These are phyloP conservation scores for Arabidopsis hybrid DNA, from an alignment of 441 rosid genomes.

Conservation along the genomic window DNA sequence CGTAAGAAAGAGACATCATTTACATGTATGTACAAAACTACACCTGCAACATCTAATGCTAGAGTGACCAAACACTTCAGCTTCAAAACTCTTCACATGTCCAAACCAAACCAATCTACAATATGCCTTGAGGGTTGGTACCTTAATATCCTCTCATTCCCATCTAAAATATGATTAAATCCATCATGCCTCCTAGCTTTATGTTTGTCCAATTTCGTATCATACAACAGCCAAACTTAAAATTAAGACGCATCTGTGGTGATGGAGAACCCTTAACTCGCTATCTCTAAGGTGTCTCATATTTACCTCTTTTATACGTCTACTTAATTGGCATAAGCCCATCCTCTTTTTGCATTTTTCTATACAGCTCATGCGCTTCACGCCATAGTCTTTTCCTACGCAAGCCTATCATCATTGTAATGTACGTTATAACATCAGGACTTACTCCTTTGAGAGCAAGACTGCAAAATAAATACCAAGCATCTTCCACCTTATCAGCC, in stretches of 20 bases:
- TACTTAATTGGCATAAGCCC: conserved; percentile 7
- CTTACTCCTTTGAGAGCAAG: background rate
- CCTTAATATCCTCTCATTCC: too few relatives aligned
- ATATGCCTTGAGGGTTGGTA: too few relatives aligned
- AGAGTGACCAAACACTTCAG: too few relatives aligned
- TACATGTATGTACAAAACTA: background rate
- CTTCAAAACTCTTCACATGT: too few relatives aligned
- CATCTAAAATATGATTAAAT: too few relatives aligned
- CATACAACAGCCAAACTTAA: too few relatives aligned
- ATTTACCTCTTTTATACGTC: background rate
- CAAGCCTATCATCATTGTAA: conserved; percentile 32
- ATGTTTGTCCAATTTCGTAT: background rate
- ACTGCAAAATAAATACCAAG: conserved; percentile 16
- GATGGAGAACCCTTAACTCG: too few relatives aligned
- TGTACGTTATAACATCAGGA: conserved; percentile 28
- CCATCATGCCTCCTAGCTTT: background rate
- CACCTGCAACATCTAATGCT: background rate
- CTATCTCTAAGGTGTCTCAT: too few relatives aligned
- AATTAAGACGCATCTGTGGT: too few relatives aligned
- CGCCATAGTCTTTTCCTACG: conserved; percentile 8
- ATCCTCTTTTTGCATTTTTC: conserved; percentile 10
- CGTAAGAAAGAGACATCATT: background rate
- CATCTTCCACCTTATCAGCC: conserved; percentile 13
- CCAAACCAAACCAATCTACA: too few relatives aligned
- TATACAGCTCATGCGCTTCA: conserved; percentile 27